Base-by-base conservation (phyloP, 73 alveolate genomes). In the Durusdinium trenchii region DNA sequence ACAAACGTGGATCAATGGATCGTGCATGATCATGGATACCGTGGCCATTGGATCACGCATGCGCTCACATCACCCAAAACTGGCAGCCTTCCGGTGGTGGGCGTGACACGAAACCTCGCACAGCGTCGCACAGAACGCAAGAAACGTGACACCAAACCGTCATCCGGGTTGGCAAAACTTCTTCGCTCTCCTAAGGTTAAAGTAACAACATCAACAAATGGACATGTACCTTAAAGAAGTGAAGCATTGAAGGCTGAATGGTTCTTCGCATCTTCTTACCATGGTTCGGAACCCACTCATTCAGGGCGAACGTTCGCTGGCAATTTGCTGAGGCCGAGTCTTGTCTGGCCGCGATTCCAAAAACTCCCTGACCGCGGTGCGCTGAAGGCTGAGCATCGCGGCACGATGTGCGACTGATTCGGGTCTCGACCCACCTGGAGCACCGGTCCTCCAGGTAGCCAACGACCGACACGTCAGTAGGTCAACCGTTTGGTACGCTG, bases 331-430 rank as follows among this genome's bases (percentile, higher is more conserved):
- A 64, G 96, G 38, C 3, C 45, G 30, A 5, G 86, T 16, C 90
- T 91, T 91, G 89, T 91, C 98, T 23, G 98, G 98, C 30, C 76
- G 38, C 35, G 98, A 91, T 54, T 91, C 98, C 57, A 91, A 28
- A 54, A 91, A 91, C 30, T 47, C 82, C 98, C 98, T 91, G 89
- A 20, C 38, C 14, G 61, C 76, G 32, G 94, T 20, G 4, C 26
- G 14, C 9, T 14, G 47, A 4, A 2, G 0, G 51, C n/a, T 38
- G 62, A 18, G 48, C 50, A 7, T n/a, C 14, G 73, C 38, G 42
- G 6, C 36, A 78, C 28, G 14, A 6, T n/a, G n/a, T n/a, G n/a
- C n/a, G n/a, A n/a, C n/a, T n/a, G n/a, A n/a, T n/a, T n/a, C n/a
- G n/a, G n/a, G n/a, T n/a, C n/a, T n/a, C n/a, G n/a, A n/a, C n/a